Conservation (phyloP, 2,329 filamentous ascomycete species). For the Camptophora hylomeconis region DNA sequence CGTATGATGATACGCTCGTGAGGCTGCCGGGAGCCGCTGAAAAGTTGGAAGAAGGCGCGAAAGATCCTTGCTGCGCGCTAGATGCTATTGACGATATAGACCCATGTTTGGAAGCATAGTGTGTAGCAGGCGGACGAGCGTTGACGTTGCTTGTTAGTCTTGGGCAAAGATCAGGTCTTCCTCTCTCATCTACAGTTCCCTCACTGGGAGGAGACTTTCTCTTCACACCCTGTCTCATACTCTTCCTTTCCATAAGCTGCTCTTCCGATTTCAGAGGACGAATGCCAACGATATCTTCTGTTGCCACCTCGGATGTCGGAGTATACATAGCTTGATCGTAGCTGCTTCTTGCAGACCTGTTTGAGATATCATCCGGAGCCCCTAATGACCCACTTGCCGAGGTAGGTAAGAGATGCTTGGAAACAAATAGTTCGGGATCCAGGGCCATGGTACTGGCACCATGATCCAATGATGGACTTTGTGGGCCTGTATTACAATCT, state of each 20-base stretch:
- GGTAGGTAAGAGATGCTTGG: conserved; percentile 12
- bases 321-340: conserved; percentile 48
- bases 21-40: conserved; percentile 50
- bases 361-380: conserved; percentile 18
- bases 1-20: conserved; percentile 50
- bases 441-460: conserved; percentile 25
- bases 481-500: conserved; percentile 26
- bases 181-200: conserved; percentile 22
- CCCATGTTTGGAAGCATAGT: conserved; percentile 44
- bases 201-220: conserved; percentile 51
- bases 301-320: conserved; percentile 32
- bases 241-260: conserved; percentile 20
- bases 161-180: conserved; percentile 35
- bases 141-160: conserved; percentile 41
- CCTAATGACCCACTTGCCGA: not conserved
- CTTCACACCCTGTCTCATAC: conserved; percentile 44
- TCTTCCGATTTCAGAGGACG: too few species aligned
- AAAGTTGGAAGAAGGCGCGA: conserved; percentile 46
- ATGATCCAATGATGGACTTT: conserved; percentile 32
- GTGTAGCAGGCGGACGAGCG: conserved; percentile 39
- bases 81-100: conserved; percentile 57
- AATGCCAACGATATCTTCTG: too few species aligned
- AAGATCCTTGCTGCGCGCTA: conserved; percentile 46
- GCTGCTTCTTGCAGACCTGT: conserved; percentile 44
- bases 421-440: conserved; percentile 27